A percentile compares a stretch with the other conserved stretches of the same genome.
Conservation (phyloP, 305 asterid species). For the Solanum hybrid region DNA sequence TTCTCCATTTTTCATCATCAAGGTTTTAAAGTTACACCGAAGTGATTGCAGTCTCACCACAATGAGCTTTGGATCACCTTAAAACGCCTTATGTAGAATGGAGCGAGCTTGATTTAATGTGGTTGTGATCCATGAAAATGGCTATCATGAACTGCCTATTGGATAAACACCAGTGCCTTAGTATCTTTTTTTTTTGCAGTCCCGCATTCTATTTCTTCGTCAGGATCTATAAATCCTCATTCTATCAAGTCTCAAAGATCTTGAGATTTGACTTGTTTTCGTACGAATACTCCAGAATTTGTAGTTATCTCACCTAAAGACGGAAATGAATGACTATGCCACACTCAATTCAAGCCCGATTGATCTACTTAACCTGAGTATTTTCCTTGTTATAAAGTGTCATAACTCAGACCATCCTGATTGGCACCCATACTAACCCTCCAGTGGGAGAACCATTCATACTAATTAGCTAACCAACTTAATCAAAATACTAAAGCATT, state of each 20-base stretch:
- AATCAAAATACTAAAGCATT: no score
- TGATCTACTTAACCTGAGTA: no score
- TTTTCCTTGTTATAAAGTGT: no score
- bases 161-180: background rate
- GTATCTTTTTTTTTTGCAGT: background rate
- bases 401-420: no score
- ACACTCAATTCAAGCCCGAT: no score
- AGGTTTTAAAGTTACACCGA: no score
- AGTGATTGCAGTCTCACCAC: background rate
- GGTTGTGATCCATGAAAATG: background rate
- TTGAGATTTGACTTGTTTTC: background rate
- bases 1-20: no score
- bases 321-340: background rate
- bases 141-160: background rate
- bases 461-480: no score
- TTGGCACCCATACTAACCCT: no score
- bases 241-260: background rate
- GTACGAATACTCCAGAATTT: background rate
- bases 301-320: background rate
- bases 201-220: background rate
- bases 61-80: conserved; percentile 10
- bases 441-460: no score
- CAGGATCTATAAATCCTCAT: background rate
- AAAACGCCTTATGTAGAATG: background rate
- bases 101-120: background rate